These are phyloP conservation scores for Naganishia vaughanmartiniae DNA, from an alignment of 768 basidiomycete species.

Conservation along the genomic window DNA sequence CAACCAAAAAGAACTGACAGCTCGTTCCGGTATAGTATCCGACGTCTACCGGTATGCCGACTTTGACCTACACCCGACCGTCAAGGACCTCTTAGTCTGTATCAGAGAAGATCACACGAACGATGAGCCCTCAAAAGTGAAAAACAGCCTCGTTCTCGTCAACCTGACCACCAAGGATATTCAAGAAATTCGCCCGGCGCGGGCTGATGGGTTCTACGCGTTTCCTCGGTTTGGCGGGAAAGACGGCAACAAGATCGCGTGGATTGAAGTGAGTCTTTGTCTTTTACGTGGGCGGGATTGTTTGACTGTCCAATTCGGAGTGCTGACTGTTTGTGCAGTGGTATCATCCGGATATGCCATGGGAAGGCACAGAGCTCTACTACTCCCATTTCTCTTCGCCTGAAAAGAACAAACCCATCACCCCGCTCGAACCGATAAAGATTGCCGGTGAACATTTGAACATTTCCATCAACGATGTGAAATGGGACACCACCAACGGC, in stretches of 20 bases:
- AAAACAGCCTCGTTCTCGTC: constrained; percentile 63
- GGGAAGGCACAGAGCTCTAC: constrained; percentile 64
- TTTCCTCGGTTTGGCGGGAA: constrained; percentile 60
- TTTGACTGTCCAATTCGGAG: too few species aligned
- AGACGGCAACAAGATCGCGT: constrained; percentile 61
- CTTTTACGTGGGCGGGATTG: too few species aligned
- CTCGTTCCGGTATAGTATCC: constrained; percentile 52
- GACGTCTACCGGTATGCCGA: constrained; percentile 64
- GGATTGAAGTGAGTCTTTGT: constrained; percentile 60
- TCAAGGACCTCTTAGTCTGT: constrained; percentile 61
- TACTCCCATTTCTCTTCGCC: constrained; percentile 56
- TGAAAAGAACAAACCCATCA: constrained; percentile 35
- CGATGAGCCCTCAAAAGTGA: constrained; percentile 58
- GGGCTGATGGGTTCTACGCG: constrained; percentile 71
- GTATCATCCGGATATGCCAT: constrained; percentile 68
- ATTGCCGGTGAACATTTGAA: constrained; percentile 60
- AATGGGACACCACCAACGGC: constrained; percentile 55
- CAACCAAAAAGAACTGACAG: not conserved
- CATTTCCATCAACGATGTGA: constrained; percentile 62
- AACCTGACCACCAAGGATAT: constrained; percentile 57
- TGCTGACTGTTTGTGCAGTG: constrained; percentile 21
- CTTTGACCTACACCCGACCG: constrained; percentile 61
- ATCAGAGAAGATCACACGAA: constrained; percentile 71
- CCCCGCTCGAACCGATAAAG: constrained; percentile 53
- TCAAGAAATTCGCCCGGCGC: constrained; percentile 53